Percentiles rank a stretch among this genome's conserved stretches.
These are phyloP conservation scores for Elsinoe ampelina DNA, from an alignment of 2,329 filamentous ascomycete species.

Conservation along the genomic window DNA sequence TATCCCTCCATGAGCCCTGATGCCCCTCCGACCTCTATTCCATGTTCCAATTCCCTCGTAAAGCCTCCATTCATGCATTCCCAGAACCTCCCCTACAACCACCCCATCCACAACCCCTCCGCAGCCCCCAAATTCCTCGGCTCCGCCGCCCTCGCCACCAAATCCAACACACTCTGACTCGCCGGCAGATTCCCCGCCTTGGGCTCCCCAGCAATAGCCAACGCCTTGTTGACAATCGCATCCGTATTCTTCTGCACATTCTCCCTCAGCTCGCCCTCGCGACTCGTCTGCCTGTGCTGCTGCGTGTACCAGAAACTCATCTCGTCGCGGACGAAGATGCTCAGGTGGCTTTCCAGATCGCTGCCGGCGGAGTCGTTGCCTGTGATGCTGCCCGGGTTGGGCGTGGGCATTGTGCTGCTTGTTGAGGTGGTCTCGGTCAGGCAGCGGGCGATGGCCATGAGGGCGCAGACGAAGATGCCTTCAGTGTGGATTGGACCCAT, in stretches of 20 bases:
- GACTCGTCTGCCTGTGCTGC: slow-evolving; percentile 56
- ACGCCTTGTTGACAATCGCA: slow-evolving; percentile 80
- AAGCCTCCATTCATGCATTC: not conserved
- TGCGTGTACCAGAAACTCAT: slow-evolving; percentile 95
- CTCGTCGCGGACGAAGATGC: slow-evolving; percentile 92
- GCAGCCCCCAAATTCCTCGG: slow-evolving; percentile 79
- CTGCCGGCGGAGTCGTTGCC: slow-evolving; percentile 27
- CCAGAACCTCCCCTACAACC: slow-evolving; percentile 49
- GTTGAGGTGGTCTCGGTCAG: slow-evolving; percentile 62
- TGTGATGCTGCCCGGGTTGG: slow-evolving; percentile 11
- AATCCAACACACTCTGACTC: slow-evolving; percentile 93
- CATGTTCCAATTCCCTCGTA: not conserved
- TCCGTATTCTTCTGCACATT: slow-evolving; percentile 80
- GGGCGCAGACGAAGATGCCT: slow-evolving; percentile 85
- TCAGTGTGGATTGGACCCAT: slow-evolving; percentile 95
- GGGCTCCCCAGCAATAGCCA: slow-evolving; percentile 64
- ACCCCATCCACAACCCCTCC: slow-evolving; percentile 96
- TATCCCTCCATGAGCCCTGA: not conserved
- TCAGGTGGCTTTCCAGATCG: slow-evolving; percentile 90
- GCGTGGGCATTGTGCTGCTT: slow-evolving; percentile 18
- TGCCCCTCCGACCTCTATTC: not conserved
- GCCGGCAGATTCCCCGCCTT: slow-evolving; percentile 66
- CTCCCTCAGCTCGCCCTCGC: slow-evolving; percentile 63
- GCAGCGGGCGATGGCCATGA: slow-evolving; percentile 94
- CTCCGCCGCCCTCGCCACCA: slow-evolving; percentile 86